Evolutionary conservation across 257 asterid species (phyloP), one percentile per base, ranked within the genome.

Genomic region (Jacaranda copaia): DNA sequence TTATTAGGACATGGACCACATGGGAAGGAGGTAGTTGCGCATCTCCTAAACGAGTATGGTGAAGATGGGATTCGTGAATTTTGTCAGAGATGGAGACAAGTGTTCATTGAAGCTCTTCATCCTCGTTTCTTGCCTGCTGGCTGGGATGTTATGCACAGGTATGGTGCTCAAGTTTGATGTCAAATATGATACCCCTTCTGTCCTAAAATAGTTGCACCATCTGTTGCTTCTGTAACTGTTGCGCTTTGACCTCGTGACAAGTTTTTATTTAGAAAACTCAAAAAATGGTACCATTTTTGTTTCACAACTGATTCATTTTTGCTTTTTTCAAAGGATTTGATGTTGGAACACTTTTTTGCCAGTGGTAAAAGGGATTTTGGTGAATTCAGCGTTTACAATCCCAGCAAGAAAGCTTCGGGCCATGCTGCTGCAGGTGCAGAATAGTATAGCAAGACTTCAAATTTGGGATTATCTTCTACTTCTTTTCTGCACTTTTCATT

Each of bases 141-240:
- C 80, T 95, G 99, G 99, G 97, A 95, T 82, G 90, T 95, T 46
- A 91, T 81, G 88, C 99, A 95, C 97, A 89, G 99, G 99, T 91
- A 85, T 45, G 32, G 2, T 25, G 73, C 59, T 74, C 32, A 12
- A 64, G 20, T 77, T 52, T 18, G 57, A 32, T 25, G 2, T 25
- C 32, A 25, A 25, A 25, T 25, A 25, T 25, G 32, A 25, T 25
- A 25, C 32, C 2, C 32, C 32, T 25, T 25, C 32, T 25, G 32
- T 25, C 32, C 1, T 25, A 25, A 25, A 25, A 25, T 25, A 25
- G 32, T 25, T 25, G 32, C 32, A 0, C 32, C 32, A 25, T 25
- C 32, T 25, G 32, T 25, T 25, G 32, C 32, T 25, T 25, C 32
- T 25, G 32, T 25, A 25, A 25, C 32, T 25, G 32, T 25, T 25